Evolutionary conservation across 805 yeast genomes (phyloP).

Genomic region (Ogataea corticis): DNA sequence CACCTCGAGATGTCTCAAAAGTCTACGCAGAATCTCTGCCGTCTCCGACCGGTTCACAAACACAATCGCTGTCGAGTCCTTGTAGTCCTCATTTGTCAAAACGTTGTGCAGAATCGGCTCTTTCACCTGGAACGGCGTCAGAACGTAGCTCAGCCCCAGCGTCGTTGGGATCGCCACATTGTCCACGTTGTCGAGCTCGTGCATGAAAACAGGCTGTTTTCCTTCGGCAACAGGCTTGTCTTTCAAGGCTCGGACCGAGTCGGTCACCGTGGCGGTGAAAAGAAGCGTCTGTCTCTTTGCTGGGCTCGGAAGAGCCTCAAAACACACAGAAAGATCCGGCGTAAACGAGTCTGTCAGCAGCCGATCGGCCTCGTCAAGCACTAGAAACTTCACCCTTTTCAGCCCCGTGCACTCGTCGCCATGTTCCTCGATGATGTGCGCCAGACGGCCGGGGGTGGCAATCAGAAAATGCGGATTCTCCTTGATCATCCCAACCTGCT

Average conservation of each 20-base stretch:
- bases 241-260: constrained; percentile 79
- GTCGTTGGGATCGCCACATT: constrained; percentile 80
- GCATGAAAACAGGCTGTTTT: constrained; percentile 61
- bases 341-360: constrained; percentile 82
- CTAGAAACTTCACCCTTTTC: constrained; percentile 75
- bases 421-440: constrained; percentile 85
- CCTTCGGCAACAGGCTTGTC: constrained; percentile 59
- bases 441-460: constrained; percentile 96
- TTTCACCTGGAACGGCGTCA: constrained; percentile 85
- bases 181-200: constrained; percentile 73
- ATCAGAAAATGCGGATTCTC: constrained; percentile 89
- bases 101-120: constrained; percentile 82
- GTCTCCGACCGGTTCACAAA: constrained; percentile 90
- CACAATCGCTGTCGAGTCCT: constrained; percentile 71
- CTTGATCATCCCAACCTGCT: constrained; percentile 80
- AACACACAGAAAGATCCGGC: constrained; percentile 71
- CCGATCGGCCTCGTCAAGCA: constrained; percentile 95
- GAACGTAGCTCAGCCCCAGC: constrained; percentile 61
- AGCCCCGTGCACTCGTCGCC: constrained; percentile 83
- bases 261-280: constrained; percentile 96
- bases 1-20: constrained; percentile 69
- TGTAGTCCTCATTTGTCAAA: constrained; percentile 60
- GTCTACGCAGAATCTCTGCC: constrained; percentile 83
- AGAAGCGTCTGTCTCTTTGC: constrained; percentile 79
- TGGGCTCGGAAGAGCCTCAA: constrained; percentile 69